Base-by-base conservation (phyloP, 2,329 filamentous ascomycete species). In the Calonectria hawksworthii region DNA sequence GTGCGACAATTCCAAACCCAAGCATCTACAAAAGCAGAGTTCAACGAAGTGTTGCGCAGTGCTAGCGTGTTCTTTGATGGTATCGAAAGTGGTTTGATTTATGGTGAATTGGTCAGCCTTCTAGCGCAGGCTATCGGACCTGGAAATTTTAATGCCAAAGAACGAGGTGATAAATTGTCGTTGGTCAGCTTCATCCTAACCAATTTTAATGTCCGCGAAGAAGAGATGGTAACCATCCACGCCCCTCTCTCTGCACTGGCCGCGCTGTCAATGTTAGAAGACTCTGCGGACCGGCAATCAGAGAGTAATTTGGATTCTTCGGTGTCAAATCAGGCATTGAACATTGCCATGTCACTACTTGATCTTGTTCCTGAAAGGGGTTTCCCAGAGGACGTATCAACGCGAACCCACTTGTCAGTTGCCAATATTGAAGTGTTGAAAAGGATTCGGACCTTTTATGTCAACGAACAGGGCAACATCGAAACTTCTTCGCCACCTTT, bases 11-110 rank as follows among this genome's bases (percentile, higher is more conserved):
- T 96, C 86, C 93, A 96, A 84, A 86, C 88, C 32, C 88, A 87
- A 67, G 92, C 94, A 14, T 85, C 90, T 0, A 90, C 89, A n/a
- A 94, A 93, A 80, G 86, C 90, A 9, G 92, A 96, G 73, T 95
- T 97, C 75, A 90, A 92, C 18, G 97, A 99, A 84, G 96, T 99
- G 3, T 90, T 99, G 78, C 93, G 95, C 78, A 99, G 96, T 83
- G 97, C 96, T 7, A 98, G 94, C 82, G 94, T 97, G 51, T 99
- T 99, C 86, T 99, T 99, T 79, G 97, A 99, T 82, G 96, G 96
- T 7, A 96, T 99, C 50, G 97, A 99, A 85, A 98, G 96, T 80
- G 94, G 94, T 10, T 88, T 99, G 26, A 98, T 99, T 61, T 99
- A 98, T 88, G 93, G 94, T 63, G 95, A 98, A 82, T 89, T 98